A percentile compares a stretch with the other conserved stretches of the same genome.
Evolutionary conservation across 2,329 filamentous ascomycete genomes (phyloP).

Genomic region (Microcyclospora pomicola): DNA sequence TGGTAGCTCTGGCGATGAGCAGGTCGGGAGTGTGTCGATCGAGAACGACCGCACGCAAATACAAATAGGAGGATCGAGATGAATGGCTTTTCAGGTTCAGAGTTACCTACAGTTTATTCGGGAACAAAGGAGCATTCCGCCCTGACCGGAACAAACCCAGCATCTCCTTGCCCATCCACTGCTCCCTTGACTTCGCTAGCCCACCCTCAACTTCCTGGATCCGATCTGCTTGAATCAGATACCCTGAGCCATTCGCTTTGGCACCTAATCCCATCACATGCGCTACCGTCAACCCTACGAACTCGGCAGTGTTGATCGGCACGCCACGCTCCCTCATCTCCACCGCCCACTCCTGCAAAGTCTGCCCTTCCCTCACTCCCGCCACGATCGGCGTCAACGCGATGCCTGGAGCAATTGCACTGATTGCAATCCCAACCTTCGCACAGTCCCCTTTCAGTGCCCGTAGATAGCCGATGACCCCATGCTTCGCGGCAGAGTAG

Average conservation of each 20-base stretch:
- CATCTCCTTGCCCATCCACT: conserved; percentile 40
- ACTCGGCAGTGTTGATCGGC: conserved; percentile 34
- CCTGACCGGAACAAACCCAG: conserved; percentile 35
- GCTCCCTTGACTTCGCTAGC: conserved; percentile 30
- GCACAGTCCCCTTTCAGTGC: conserved; percentile 36
- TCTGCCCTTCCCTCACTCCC: conserved; percentile 20
- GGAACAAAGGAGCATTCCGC: conserved; percentile 21
- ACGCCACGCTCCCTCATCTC: conserved; percentile 32
- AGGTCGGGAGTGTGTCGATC: too few species aligned
- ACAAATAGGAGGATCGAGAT: too few species aligned
- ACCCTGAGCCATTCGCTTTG: conserved; percentile 32
- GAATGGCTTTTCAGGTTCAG: neutral
- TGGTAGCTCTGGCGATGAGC: too few species aligned
- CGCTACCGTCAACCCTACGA: conserved; percentile 31
- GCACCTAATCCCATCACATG: conserved; percentile 32
- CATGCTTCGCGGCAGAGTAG: conserved; percentile 38
- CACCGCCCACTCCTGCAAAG: conserved; percentile 28
- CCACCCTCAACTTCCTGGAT: conserved; percentile 32
- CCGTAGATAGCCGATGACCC: conserved; percentile 37
- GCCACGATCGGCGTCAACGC: conserved; percentile 34
- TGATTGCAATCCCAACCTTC: conserved; percentile 32
- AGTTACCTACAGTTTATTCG: conserved; percentile 16
- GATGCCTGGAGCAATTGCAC: conserved; percentile 36
- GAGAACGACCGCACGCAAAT: too few species aligned
- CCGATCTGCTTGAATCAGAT: conserved; percentile 30